Conservation (phyloP, 208 protist genomes). For the Leishmania aethiopica region DNA sequence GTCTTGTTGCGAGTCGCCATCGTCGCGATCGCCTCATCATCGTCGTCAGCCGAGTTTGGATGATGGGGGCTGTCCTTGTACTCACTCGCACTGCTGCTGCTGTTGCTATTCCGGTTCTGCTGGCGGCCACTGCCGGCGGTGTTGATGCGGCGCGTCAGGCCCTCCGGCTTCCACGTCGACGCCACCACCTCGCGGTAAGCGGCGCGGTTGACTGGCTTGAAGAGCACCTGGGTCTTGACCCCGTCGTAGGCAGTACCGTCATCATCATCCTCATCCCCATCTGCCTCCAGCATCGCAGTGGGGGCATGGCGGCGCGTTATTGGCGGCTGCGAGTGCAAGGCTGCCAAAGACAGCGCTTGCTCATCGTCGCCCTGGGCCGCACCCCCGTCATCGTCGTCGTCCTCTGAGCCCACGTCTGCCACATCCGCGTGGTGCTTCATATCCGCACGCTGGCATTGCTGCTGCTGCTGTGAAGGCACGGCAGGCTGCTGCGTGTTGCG, state of each 20-base stretch:
- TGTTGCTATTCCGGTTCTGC: conserved; percentile 14
- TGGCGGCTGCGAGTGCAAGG: not conserved
- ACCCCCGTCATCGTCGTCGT: not conserved
- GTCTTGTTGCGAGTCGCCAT: conserved; percentile 28
- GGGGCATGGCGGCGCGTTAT: not conserved
- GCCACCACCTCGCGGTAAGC: conserved; percentile 63
- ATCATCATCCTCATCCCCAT: conserved; percentile 45
- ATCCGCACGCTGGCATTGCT: not conserved
- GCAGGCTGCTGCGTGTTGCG: not conserved
- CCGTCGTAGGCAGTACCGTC: conserved; percentile 74
- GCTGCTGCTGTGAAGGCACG: not conserved
- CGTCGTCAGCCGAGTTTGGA: conserved; percentile 12
- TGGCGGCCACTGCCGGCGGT: not conserved
- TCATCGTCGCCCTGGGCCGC: not conserved
- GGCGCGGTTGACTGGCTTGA: conserved; percentile 66
- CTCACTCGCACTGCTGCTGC: conserved; percentile 22
- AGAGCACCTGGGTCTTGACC: conserved; percentile 77
- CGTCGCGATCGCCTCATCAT: conserved; percentile 27
- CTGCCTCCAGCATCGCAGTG: not conserved
- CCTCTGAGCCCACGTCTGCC: not conserved
- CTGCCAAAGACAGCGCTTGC: not conserved
- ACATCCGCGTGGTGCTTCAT: not conserved
- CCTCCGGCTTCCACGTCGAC: conserved; percentile 82
- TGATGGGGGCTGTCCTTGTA: conserved; percentile 3
- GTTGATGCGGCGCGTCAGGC: conserved; percentile 40